Conservation (phyloP, 345 rosid genomes). For the Aquilaria sinensis region DNA sequence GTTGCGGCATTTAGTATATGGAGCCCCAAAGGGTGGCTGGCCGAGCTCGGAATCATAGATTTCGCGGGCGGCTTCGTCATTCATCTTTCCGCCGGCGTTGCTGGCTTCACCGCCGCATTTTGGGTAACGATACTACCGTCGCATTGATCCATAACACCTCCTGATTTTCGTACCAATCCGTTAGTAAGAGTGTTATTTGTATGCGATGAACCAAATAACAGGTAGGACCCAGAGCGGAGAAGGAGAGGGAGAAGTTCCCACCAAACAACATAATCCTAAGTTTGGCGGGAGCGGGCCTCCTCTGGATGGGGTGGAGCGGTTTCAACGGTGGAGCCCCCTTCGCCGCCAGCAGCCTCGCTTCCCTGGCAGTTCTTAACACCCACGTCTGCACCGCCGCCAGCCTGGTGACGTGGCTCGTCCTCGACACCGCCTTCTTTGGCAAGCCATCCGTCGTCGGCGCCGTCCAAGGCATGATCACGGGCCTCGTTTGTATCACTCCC, state of each 20-base stretch:
- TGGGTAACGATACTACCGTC: constrained; percentile 23
- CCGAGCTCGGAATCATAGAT: constrained; percentile 43
- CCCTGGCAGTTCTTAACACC: constrained; percentile 49
- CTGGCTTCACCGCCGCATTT: constrained; percentile 48
- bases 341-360: constrained; percentile 24
- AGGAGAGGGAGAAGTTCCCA: constrained; percentile 34
- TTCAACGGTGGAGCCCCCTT: constrained; percentile 49
- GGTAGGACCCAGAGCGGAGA: constrained; percentile 47
- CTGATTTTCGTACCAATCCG: no score
- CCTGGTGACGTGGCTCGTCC: constrained; percentile 40
- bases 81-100: constrained; percentile 44
- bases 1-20: constrained; percentile 37
- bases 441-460: constrained; percentile 39
- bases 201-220: not conserved
- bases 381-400: constrained; percentile 45
- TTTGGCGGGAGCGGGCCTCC: constrained; percentile 51
- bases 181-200: no score
- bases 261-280: constrained; percentile 43
- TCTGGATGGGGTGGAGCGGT: constrained; percentile 66
- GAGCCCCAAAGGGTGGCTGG: constrained; percentile 44
- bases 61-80: constrained; percentile 49
- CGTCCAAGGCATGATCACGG: constrained; percentile 47
- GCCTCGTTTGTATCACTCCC: constrained; percentile 48
- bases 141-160: no score
- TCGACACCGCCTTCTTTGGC: constrained; percentile 24